These are phyloP conservation scores for Climacium dendroides DNA, from an alignment of 225 moss, liverwort and hornwort species.

Conservation along the genomic window DNA sequence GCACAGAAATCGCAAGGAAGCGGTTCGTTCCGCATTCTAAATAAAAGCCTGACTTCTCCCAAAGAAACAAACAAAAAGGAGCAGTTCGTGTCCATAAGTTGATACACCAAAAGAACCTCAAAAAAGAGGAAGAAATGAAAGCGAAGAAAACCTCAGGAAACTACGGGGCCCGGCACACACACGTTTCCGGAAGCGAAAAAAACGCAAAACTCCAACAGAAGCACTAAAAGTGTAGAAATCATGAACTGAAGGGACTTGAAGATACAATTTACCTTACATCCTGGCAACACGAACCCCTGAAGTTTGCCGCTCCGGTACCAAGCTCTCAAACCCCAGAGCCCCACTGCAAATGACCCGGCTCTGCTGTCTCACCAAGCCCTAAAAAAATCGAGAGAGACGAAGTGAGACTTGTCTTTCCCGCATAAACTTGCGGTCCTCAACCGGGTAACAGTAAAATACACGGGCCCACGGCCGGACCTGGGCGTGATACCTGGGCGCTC, in stretches of 20 bases:
- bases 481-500: background rate
- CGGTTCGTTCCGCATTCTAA: background rate
- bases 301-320: background rate
- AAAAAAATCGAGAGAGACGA: conserved; percentile 22
- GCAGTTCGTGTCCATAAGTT: background rate
- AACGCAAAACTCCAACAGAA: background rate
- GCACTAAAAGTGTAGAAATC: background rate
- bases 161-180: background rate
- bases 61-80: background rate
- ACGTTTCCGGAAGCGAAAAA: background rate
- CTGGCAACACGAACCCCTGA: background rate
- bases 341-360: background rate
- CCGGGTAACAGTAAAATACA: background rate
- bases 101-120: background rate
- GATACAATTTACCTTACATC: conserved; percentile 11
- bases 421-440: background rate
- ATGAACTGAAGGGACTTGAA: background rate
- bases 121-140: background rate
- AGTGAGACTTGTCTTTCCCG: background rate
- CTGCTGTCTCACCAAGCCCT: background rate
- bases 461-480: background rate
- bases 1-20: background rate
- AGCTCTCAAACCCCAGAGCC: conserved; percentile 30
- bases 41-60: background rate
- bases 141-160: background rate